Evolutionary conservation across 2,329 filamentous ascomycete species (phyloP), one percentile per base, ranked within the genome.

Genomic region (Septoria linicola): DNA sequence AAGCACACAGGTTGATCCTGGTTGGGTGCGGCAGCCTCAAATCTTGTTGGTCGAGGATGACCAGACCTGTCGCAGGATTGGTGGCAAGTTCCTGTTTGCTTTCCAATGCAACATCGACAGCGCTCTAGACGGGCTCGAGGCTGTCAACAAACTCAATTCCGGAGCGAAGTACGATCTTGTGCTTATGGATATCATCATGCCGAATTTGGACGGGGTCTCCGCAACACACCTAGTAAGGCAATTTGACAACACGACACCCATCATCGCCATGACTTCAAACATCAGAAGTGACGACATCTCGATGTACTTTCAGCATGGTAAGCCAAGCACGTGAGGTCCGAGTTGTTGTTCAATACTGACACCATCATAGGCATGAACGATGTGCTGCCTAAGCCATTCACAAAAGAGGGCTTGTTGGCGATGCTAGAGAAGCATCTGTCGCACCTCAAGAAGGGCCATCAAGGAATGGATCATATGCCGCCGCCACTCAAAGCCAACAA

Each of bases 231-330:
- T 96, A 56, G 96, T 99, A 59, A 84, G 92, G 46, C 88, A 96
- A 66, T 89, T 92, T 56, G 84, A 90, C 58, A 82, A 83, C 31
- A 81, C 83, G 30, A 84, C 88, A 16, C 93, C 93, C 0, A 95
- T 99, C 63, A 89, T 99, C 52, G 93, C 93, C 40, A 97, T 99
- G 93, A 99, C 93, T 2, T 96, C 92, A 3, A 99, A 97, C 67
- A 97, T 99, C 59, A 83, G 93, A 59, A 91, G 89, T 54, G 92
- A 96, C 64, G 93, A 99, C 68, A 95, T 97, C 55, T 88, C 92
- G 47, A 91, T 95, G 74, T 99, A 99, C 68, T 97, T 96, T 74
- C 85, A 92, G 64, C 91, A 95, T 73, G 93, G 91, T 93, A 80
- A 76, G 85, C 36, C 13, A 27, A 35, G 27, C 21, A 31, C 16